Conservation (phyloP, 345 rosid genomes). For the rapeseed (Brassica napus) region DNA sequence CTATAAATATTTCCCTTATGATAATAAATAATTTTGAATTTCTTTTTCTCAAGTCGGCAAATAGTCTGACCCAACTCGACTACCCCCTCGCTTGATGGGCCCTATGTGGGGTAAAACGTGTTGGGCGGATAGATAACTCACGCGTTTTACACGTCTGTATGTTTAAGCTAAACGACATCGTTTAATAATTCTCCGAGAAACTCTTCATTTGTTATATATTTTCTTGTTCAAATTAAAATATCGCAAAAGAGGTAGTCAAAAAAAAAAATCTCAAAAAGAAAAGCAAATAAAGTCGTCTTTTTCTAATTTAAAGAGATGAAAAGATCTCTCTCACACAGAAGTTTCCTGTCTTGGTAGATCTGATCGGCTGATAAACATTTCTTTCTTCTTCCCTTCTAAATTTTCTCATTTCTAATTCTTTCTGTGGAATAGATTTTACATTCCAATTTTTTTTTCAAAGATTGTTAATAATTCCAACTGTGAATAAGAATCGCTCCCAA, state of each 20-base stretch:
- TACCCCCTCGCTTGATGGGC: constrained; percentile 6
- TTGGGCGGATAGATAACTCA: constrained; percentile 35
- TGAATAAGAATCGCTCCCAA: constrained; percentile 13
- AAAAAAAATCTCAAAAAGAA: constrained; percentile 4
- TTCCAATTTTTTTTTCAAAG: constrained; percentile 12
- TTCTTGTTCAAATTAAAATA: neutral
- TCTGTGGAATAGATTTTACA: constrained; percentile 33
- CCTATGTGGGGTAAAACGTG: constrained; percentile 33
- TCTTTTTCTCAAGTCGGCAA: constrained; percentile 29
- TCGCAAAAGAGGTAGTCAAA: neutral
- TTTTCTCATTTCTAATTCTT: constrained; percentile 29
- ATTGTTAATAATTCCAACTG: constrained; percentile 7
- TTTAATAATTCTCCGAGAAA: neutral
- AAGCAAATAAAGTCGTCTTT: neutral
- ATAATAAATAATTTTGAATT: neutral
- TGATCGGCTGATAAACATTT: constrained; percentile 29
- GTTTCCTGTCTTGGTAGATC: constrained; percentile 23
- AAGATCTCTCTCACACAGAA: constrained; percentile 8
- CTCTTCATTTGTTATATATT: neutral
- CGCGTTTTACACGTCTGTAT: constrained; percentile 28
- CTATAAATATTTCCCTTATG: neutral
- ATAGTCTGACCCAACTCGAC: constrained; percentile 22
- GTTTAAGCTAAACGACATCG: constrained; percentile 28
- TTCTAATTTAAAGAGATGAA: constrained; percentile 11
- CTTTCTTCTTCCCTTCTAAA: constrained; percentile 18